Percentiles rank a stretch among this genome's conserved stretches.
phyloP scores from a whole-genome alignment of 306 rosid genomes.

The Sophora flavescens region DNA sequence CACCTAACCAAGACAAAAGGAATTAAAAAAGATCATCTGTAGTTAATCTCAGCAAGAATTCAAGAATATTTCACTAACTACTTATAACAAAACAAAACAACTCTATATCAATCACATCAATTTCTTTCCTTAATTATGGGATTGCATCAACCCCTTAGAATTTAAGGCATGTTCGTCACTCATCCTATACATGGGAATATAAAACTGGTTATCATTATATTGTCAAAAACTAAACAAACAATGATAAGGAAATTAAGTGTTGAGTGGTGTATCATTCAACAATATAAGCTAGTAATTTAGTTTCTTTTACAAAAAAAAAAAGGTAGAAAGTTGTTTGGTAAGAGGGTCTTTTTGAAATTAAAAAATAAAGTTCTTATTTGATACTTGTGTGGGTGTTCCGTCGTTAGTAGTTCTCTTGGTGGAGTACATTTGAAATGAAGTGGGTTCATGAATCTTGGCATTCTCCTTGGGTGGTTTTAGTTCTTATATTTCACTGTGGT shows the following conservation, averaged over 20 bases:
- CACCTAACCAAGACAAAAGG: conserved; percentile 42
- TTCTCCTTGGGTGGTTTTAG: no score
- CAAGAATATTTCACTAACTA: neutral
- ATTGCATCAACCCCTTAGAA: conserved; percentile 44
- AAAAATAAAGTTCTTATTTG: no score
- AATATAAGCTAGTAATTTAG: neutral
- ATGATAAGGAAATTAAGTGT: neutral
- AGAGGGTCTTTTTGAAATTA: no score
- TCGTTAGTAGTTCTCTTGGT: no score
- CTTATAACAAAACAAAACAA: conserved; percentile 26
- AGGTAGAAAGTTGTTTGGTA: no score
- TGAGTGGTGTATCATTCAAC: neutral
- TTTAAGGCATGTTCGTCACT: conserved; percentile 58
- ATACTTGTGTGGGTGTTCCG: no score
- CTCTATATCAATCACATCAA: conserved; percentile 48
- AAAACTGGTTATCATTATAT: neutral
- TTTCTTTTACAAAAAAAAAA: no score
- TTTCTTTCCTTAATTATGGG: conserved; percentile 43
- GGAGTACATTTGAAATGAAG: no score
- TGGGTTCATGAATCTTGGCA: no score
- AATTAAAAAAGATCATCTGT: conserved; percentile 6
- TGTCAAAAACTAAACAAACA: neutral
- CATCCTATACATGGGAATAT: conserved; percentile 44
- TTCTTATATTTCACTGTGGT: no score
- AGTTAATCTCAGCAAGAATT: conserved; percentile 1